Conservation (phyloP, 1,284 basidiomycete species). For the Stereum hirsutum region DNA sequence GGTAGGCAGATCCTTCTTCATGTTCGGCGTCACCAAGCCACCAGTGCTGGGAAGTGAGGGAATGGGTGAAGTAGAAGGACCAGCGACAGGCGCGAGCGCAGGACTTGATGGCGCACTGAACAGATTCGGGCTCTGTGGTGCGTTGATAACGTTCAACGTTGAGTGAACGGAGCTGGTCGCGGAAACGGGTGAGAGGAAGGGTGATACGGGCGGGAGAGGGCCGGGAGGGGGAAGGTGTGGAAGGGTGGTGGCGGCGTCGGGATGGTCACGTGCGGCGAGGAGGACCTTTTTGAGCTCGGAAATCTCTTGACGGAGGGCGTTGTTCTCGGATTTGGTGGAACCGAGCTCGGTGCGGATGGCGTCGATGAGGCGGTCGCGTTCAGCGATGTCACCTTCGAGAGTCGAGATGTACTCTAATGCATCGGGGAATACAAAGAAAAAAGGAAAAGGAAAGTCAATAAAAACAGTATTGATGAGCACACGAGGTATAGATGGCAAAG, state of each 20-base stretch:
- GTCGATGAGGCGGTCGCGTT: conserved; percentile 86
- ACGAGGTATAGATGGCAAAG: background rate
- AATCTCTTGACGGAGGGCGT: conserved; percentile 79
- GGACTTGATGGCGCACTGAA: too few species aligned
- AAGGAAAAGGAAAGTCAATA: conserved; percentile 2
- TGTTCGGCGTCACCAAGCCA: conserved; percentile 67
- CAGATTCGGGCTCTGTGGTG: too few species aligned
- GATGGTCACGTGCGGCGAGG: conserved; percentile 43
- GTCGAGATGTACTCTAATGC: conserved; percentile 82
- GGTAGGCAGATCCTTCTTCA: conserved; percentile 74
- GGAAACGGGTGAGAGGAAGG: conserved; percentile 18
- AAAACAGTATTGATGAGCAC: too few species aligned
- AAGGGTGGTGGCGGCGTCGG: too few species aligned
- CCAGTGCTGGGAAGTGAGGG: too few species aligned
- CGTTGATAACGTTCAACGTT: too few species aligned
- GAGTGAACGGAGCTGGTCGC: conserved; percentile 8
- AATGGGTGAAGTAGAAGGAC: too few species aligned
- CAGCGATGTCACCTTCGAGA: conserved; percentile 88
- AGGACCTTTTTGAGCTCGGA: conserved; percentile 74
- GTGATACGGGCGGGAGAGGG: conserved; percentile 28
- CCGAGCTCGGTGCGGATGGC: conserved; percentile 83
- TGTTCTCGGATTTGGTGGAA: conserved; percentile 74
- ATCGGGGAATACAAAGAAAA: conserved; percentile 9
- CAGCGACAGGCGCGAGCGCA: too few species aligned
- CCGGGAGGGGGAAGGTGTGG: conserved; percentile 37